Evolutionary conservation across 2,329 filamentous ascomycete genomes (phyloP).

Genomic region (Monosporascus sp.): DNA sequence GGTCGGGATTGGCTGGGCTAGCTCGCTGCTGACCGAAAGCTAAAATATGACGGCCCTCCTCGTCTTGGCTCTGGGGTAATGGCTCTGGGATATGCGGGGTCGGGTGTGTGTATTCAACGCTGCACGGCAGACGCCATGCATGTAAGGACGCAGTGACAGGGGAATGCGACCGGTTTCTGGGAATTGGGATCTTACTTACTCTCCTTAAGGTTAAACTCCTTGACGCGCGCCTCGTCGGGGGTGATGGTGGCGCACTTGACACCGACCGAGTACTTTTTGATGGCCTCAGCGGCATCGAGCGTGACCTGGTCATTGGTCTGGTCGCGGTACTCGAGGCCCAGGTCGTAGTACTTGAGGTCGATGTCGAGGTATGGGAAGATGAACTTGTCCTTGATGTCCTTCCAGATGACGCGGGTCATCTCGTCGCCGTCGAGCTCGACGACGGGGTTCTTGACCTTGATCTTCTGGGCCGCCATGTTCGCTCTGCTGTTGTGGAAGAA

Average conservation of each 20-base stretch:
- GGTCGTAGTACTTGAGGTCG: slow-evolving; percentile 96
- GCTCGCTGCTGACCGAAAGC: background rate
- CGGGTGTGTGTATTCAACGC: background rate
- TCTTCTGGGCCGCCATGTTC: slow-evolving; percentile 70
- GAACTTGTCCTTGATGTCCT: slow-evolving; percentile 99
- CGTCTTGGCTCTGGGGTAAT: background rate
- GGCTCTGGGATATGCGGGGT: slow-evolving; percentile 7
- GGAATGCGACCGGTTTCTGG: background rate
- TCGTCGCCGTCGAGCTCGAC: slow-evolving; percentile 93
- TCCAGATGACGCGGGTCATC: slow-evolving; percentile 99
- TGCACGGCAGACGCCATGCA: slow-evolving; percentile 13
- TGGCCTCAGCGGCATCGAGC: slow-evolving; percentile 88
- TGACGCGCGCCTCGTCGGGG: slow-evolving; percentile 89
- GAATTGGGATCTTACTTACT: slow-evolving; percentile 46
- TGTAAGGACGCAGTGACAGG: slow-evolving; percentile 10
- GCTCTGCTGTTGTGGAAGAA: slow-evolving; percentile 31
- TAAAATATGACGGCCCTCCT: background rate
- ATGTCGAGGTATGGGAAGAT: slow-evolving; percentile 94
- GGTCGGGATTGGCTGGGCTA: background rate
- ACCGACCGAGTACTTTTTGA: slow-evolving; percentile 98
- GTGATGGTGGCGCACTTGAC: slow-evolving; percentile 99
- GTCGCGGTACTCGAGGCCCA: slow-evolving; percentile 91
- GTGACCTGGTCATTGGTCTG: slow-evolving; percentile 96
- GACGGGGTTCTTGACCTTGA: slow-evolving; percentile 98
- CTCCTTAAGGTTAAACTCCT: slow-evolving; percentile 99